Base-by-base conservation (phyloP, 2,329 filamentous ascomycete species). In the Colletotrichum liaoningense region DNA sequence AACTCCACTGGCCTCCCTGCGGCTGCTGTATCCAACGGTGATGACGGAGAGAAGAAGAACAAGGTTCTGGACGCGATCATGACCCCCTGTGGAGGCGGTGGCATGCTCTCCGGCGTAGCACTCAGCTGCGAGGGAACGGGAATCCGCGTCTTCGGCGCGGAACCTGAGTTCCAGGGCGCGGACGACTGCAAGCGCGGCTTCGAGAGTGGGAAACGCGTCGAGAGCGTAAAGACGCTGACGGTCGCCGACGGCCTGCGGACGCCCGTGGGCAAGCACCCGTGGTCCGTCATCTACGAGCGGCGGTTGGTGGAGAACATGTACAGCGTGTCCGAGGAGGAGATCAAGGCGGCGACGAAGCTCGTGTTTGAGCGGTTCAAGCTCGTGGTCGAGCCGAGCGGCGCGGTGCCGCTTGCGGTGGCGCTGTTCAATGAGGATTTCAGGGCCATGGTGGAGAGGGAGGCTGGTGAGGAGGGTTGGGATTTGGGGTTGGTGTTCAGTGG, bases 181-280 rank as follows among this genome's bases (percentile, higher is more conserved):
- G 95, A 98, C 83, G 96, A 98, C 83, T 93, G 89, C 49, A 88
- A 91, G 73, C 86, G 94, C 2, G 94, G 94, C 0, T 88, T 96
- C 38, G 88, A 88, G 65, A 80, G 87, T 0, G 92, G 93, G 0
- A 77, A 84, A 77, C 88, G 95, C 14, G 88, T 98, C 52, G 85
- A 89, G 75, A 81, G 80, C 0, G 95, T 98, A 24, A 91, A 89
- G 77, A 91, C 92, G 0, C 86, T 96, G 19, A 98, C 96, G 0
- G 92, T 98, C 46, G 96, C 95, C 0, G 96, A 98, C 82, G 96
- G 96, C 0, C 84, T 98, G 80, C 88, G 96, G 30, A 98, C 95
- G 22, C 95, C 94, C 0, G 88, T 98, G 0, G 95, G 95, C 0
- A 80, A 85, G 59, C 85, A 92, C 68, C 95, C 95, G 1, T 98